Evolutionary conservation across 108 stramenopile species (phyloP).

Genomic region (Skeletonema costatum): DNA sequence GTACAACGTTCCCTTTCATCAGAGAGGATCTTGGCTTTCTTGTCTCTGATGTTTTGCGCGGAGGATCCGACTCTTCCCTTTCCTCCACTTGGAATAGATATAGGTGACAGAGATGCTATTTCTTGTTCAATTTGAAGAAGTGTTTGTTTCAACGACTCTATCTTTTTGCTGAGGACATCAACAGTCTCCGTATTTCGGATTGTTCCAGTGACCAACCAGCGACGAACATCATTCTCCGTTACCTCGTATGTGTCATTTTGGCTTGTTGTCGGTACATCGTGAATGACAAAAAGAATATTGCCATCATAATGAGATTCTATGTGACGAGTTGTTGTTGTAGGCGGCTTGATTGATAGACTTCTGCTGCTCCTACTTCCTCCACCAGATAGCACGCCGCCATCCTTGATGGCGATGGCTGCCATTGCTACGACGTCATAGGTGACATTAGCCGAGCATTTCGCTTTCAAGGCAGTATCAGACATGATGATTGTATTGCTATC

Average conservation of each 20-base stretch:
- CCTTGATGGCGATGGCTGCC: not conserved
- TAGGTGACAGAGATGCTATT: not conserved
- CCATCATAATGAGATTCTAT: conserved; percentile 25
- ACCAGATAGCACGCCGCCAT: not conserved
- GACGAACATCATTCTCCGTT: conserved; percentile 9
- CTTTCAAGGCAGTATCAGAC: not conserved
- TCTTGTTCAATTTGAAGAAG: conserved; percentile 18
- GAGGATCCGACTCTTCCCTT: conserved; percentile 1
- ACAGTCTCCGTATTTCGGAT: not conserved
- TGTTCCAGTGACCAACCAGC: conserved; percentile 20
- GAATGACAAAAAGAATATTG: conserved; percentile 10
- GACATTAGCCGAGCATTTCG: not conserved
- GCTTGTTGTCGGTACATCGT: conserved; percentile 14
- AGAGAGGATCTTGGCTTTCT: not conserved
- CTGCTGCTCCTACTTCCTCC: not conserved
- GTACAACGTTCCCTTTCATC: conserved; percentile 1
- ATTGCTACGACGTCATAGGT: not conserved
- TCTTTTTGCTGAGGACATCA: conserved; percentile 2
- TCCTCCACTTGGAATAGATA: not conserved
- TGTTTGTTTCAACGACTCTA: conserved; percentile 5
- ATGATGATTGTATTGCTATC: not conserved
- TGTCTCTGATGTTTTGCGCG: not conserved
- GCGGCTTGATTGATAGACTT: too few relatives aligned
- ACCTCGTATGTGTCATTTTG: conserved; percentile 10
- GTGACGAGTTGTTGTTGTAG: not conserved